Evolutionary conservation across 805 yeast species (phyloP), one percentile per base, ranked within the genome.

Genomic region (Candida lessepsii): DNA sequence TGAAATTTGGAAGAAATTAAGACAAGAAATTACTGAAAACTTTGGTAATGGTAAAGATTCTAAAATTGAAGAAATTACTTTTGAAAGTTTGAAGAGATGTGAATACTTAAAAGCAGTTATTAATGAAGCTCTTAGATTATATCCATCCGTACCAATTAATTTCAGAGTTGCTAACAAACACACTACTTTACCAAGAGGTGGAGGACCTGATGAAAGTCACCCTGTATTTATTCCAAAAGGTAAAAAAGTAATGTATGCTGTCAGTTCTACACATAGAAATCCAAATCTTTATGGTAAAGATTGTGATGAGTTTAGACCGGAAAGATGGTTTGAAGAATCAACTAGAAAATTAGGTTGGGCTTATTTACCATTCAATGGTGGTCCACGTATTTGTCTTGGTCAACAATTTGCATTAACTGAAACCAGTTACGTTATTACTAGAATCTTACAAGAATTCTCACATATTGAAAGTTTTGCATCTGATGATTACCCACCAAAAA

Each of bases 401-500:
- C 79, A 75, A 60, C 79, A 75, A 54, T 73, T 73, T 57, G 80
- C 80, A 4, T 64, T 75, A 9, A 72, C 77, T 14, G 79, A 75
- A 56, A 73, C 76, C n/a, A 61, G 73, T n/a, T 74, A 71, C 52
- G 60, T 61, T 13, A 47, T 67, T 27, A 61, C 60, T 11, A 60
- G 76, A 47, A 45, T 72, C 10, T 23, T 47, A 16, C 62, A 57
- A 47, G 39, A 48, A 33, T 57, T 54, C 39, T 42, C 46, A n/a
- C 44, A 41, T 30, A 44, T 57, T 26, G 42, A 30, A 20, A 15
- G 36, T 58, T 56, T 36, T 26, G 47, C 47, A 30, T 18, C 27
- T n/a, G 40, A 24, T 7, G 49, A 47, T 9, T 56, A 58, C 39
- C 65, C 65, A 9, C 61, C 62, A 19, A 48, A 19, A 17, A 57